Evolutionary conservation across 2,329 filamentous ascomycete genomes (phyloP).

Genomic region (Juglanconis oblonga): DNA sequence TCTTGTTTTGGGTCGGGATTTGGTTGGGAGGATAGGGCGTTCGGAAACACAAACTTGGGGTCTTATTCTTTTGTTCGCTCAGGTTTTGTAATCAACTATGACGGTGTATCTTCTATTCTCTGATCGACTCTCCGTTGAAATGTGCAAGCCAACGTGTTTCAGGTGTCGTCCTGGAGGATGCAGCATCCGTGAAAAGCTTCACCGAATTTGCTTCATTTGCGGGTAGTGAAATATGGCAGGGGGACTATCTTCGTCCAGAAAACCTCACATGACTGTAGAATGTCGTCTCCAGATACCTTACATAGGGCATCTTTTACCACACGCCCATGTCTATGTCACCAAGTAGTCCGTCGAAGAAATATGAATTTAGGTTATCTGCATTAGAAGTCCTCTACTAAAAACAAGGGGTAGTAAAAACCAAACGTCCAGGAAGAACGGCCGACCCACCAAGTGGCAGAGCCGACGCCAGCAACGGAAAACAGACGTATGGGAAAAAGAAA

Average conservation of each 20-base stretch:
- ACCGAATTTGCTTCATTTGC: no score
- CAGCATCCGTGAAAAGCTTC: no score
- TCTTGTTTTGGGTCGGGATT: background rate
- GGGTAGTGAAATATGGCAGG: no score
- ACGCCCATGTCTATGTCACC: background rate
- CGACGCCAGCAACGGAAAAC: conserved; percentile 26
- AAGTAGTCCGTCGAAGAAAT: conserved; percentile 19
- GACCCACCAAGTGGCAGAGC: conserved; percentile 11
- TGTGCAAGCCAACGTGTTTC: no score
- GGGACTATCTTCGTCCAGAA: no score
- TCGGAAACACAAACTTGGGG: background rate
- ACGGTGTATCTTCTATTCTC: no score
- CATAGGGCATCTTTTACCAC: background rate
- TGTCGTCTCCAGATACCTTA: no score
- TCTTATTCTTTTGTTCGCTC: no score
- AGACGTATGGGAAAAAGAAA: conserved; percentile 21
- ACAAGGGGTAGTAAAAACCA: conserved; percentile 36
- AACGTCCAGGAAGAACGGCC: conserved; percentile 20
- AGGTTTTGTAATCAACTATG: no score
- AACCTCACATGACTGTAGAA: no score
- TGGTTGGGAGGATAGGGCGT: background rate
- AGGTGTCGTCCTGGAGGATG: no score
- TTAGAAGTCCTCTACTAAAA: conserved; percentile 61
- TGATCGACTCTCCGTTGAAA: no score
- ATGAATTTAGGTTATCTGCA: conserved; percentile 55